Base-by-base conservation (phyloP, 495 filamentous ascomycete species). In the Alectoria sarmentosa region DNA sequence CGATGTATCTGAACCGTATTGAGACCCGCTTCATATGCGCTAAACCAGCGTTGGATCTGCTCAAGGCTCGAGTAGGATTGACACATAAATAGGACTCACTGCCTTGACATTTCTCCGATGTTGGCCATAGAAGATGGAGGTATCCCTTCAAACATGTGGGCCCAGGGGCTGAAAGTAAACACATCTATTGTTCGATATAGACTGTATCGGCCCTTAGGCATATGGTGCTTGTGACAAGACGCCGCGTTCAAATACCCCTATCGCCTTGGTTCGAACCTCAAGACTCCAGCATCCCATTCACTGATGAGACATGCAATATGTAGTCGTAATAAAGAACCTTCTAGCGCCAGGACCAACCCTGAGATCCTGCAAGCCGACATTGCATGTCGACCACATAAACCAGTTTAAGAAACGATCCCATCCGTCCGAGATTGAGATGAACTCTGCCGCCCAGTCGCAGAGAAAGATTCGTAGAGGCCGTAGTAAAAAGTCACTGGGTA, bases 401-500 rank as follows among this genome's bases (percentile, higher is more conserved):
- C 30, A 55, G 52, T 7, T 55, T 19, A 34, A 34, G 3, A 34
- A 32, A 7, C 15, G 6, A 55, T 10, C 52, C 52, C 52, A 4
- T 34, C 34, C 19, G 7, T 55, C 30, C 34, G 8, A 34, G 52
- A 30, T 19, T 21, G 34, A 36, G 30, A 19, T 34, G 3, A 15
- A 19, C 28, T 34, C 52, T 55, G 52, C 52, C 11, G 14, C 34
- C 28, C 21, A 34, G 17, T 55, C 21, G 52, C 41, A 60, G 58
- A 55, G 21, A 65, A 52, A 59, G 44, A 49, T 42, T 56, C 63
- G 57, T 65, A 36, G 63, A 56, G 49, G 56, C 48, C 63, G 58
- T 65, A 34, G 41, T 65, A 65, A 41, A 65, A 37, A 54, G n/a
- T 55, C 13, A 55, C 28, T 42, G 63, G 63, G 56, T 65, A 65